phyloP scores from a whole-genome alignment of 2,329 filamentous ascomycete genomes.

The Alternaria consortialis region DNA sequence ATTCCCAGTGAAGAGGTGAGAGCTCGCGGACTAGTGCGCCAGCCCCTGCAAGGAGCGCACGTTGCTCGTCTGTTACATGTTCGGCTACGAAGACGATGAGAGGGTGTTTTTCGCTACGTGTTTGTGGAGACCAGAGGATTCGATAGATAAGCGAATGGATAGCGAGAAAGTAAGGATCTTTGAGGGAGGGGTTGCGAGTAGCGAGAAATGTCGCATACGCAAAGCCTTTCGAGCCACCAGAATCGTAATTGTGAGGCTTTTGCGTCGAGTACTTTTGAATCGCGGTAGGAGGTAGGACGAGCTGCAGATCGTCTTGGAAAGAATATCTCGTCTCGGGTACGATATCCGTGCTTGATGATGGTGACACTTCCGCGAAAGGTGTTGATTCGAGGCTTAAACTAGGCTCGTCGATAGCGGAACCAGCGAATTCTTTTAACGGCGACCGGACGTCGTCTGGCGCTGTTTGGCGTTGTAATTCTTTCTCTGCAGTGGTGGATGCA shows the following conservation, averaged over 20 bases:
- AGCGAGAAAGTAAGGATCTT: slow-evolving; percentile 49
- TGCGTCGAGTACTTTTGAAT: slow-evolving; percentile 25
- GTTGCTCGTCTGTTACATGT: slow-evolving; percentile 43
- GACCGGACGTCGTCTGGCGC: not conserved
- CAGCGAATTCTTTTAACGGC: not conserved
- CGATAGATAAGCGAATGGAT: slow-evolving; percentile 47
- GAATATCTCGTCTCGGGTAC: slow-evolving; percentile 24
- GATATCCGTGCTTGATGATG: not conserved
- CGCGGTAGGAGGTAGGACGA: slow-evolving; percentile 29
- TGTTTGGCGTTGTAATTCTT: not conserved
- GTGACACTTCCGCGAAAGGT: not conserved
- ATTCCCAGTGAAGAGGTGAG: slow-evolving; percentile 37
- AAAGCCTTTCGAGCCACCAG: slow-evolving; percentile 25
- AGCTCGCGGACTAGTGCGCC: slow-evolving; percentile 48
- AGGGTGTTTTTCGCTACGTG: slow-evolving; percentile 36
- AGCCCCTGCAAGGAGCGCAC: slow-evolving; percentile 39
- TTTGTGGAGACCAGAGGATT: slow-evolving; percentile 42
- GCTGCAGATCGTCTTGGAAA: slow-evolving; percentile 41
- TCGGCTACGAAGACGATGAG: slow-evolving; percentile 49
- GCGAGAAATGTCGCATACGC: slow-evolving; percentile 48
- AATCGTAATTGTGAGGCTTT: slow-evolving; percentile 38
- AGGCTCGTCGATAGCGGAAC: not conserved
- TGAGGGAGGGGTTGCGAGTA: slow-evolving; percentile 40
- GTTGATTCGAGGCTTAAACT: not conserved
- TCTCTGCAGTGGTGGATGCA: not conserved